Evolutionary conservation across 164 flowering plant genomes (phyloP), one percentile per base, ranked within the genome.

Genomic region (Magnolia changhungtana): DNA sequence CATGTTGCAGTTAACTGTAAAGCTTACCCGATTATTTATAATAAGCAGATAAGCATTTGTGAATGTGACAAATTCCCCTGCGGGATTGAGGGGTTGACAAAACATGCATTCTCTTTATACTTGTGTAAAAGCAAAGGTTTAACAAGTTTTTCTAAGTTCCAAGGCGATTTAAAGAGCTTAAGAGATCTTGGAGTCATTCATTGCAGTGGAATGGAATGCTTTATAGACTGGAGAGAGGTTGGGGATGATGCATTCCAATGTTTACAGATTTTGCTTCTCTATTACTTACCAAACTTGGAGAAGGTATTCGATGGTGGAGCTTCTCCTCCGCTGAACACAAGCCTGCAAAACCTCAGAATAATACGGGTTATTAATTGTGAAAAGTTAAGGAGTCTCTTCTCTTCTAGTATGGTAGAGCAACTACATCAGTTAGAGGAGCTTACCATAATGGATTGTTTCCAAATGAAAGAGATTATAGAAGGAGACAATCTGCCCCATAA

Each of bases 401-500:
- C 45, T 3, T 37, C 45, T 37, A 37, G 45, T 37, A 37, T 37
- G 45, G 45, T 4, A 3, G 45, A 37, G 7, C 7, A 37, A 3
- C 45, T 37, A 37, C 45, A 37, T 37, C 45, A 37, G 45, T 5
- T 37, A 37, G 45, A 4, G 45, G 7, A 5, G 0, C 45, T 37
- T 37, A 0, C 0, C 2, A 5, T 37, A 5, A 1, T 0, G 0
- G 0, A 5, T 4, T 37, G 45, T 37, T 3, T 3, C 7, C 6
- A 37, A 37, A 37, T 37, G 45, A 5, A 37, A 5, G 45, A 37
- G 45, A 37, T 37, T 37, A 37, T 37, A 37, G 45, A 4, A 37
- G 45, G 45, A 3, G 45, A 37, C 45, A 4, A 3, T 7, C 45
- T 37, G 7, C 45, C 45, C 7, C 6, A 5, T 37, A 37, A 37